A percentile compares a stretch with the other conserved stretches of the same genome.
These are phyloP conservation scores for Mantamonas sphyraenae DNA, from an alignment of 78 protist genomes.

Conservation along the genomic window DNA sequence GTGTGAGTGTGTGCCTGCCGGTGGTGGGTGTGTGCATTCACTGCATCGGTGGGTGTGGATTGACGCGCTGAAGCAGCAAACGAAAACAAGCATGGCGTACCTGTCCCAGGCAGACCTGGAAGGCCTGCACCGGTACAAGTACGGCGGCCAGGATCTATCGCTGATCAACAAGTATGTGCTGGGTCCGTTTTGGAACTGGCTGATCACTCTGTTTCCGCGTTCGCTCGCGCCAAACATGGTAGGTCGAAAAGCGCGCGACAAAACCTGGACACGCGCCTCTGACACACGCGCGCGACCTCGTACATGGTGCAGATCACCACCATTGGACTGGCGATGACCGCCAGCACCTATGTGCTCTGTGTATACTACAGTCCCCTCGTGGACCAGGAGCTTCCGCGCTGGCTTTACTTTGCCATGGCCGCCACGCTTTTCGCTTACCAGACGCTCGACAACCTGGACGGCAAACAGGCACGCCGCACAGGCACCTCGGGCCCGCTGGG, in stretches of 20 bases:
- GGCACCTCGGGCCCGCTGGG: conserved; percentile 42
- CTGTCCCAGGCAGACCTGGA: too few species aligned
- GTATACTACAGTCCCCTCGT: not conserved
- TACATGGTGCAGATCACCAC: too few species aligned
- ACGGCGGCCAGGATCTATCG: too few species aligned
- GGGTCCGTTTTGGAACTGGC: conserved; percentile 19
- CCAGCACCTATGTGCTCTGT: too few species aligned
- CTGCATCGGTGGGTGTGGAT: too few species aligned
- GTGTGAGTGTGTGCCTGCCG: too few species aligned
- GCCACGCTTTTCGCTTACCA: conserved; percentile 34
- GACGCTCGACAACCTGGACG: conserved; percentile 56
- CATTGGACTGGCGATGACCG: too few species aligned
- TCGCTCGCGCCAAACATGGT: conserved; percentile 17
- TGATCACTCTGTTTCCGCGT: conserved; percentile 10
- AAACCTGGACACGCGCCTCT: not conserved
- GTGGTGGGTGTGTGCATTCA: too few species aligned
- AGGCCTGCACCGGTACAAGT: too few species aligned
- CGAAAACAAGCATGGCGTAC: too few species aligned
- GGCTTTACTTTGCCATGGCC: conserved; percentile 24
- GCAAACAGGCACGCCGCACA: conserved; percentile 70
- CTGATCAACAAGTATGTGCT: not conserved
- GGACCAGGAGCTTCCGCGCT: conserved; percentile 8
- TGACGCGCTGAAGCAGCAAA: too few species aligned
- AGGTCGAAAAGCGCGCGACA: not conserved
- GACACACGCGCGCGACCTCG: too few species aligned